phyloP scores from a whole-genome alignment of 2,329 filamentous ascomycete species.

The Arthrobotrys conoides region DNA sequence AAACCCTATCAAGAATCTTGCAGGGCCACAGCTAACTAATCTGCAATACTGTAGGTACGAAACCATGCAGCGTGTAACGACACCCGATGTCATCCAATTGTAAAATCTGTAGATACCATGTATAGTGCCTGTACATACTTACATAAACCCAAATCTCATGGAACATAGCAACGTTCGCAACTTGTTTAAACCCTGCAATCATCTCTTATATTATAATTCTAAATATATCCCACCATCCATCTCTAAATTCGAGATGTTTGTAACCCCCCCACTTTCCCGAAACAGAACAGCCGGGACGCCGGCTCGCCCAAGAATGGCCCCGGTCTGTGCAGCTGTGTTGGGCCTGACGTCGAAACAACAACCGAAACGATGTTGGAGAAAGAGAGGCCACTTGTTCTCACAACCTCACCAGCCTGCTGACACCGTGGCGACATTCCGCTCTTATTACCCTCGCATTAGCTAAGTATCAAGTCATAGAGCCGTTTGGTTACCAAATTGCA shows the following conservation, averaged over 20 bases:
- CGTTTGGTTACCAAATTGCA: constrained; percentile 45
- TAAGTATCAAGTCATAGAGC: constrained; percentile 33
- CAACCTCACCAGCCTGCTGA: constrained; percentile 47
- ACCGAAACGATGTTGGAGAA: constrained; percentile 49
- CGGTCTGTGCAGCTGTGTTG: constrained; percentile 18
- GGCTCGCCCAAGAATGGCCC: constrained; percentile 18
- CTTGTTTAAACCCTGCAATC: background rate
- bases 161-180: too few species aligned
- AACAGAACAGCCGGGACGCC: constrained; percentile 23
- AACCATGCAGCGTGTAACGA: constrained; percentile 61
- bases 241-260: constrained; percentile 54
- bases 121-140: constrained; percentile 28
- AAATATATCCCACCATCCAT: background rate
- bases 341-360: constrained; percentile 59
- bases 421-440: constrained; percentile 58
- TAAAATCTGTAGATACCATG: constrained; percentile 36
- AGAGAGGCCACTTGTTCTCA: constrained; percentile 61
- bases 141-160: constrained; percentile 4
- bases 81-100: constrained; percentile 57
- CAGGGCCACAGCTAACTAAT: background rate
- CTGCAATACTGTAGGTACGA: constrained; percentile 42
- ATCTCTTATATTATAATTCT: too few species aligned
- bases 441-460: constrained; percentile 21
- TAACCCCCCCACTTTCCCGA: constrained; percentile 51
- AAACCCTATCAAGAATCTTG: background rate